Evolutionary conservation across 2,329 filamentous ascomycete species (phyloP), one percentile per base, ranked within the genome.

Genomic region (Sarocladium brachiariae): DNA sequence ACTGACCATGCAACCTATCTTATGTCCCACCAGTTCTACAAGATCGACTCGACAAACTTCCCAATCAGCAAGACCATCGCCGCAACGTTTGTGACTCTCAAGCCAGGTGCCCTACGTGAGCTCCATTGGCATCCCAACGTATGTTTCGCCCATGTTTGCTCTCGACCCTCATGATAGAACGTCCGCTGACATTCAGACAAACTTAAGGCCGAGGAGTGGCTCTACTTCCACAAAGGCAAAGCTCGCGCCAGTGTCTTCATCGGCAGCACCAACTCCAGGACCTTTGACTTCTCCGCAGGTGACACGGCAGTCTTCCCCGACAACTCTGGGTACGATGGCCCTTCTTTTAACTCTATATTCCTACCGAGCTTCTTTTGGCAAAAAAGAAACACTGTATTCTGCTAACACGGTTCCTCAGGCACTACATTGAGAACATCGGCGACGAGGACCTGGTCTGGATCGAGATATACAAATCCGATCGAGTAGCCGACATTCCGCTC

Each of bases 81-180:
- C 1, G 79, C 83, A 0, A 78, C 81, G 0, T 75, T 84, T 53
- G 80, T 87, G 1, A 77, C 75, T 0, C 70, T 87, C 9, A 74
- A 84, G 65, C 84, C 84, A 0, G 75, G 75, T 34, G 83, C 74
- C 1, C 64, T 87, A 35, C 69, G 84, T 24, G 83, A 87, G 65
- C 67, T 87, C 25, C 83, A 86, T 59, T 87, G 83, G 84, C 82
- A 86, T 61, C 83, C 82, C 2, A 86, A 82, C 58, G 79, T 81
- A 62, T 65, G 74, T 50, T 7, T 27, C 4, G 27, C 13, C 13
- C 16, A 35, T 24, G 7, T 35, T 35, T n/a, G 5, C 18, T 8
- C 7, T 35, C 13, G 27, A 31, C 27, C 7, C 27, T 8, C 27
- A 31, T 8, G 13, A 19, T 2, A 34, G 35, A 23, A n/a, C n/a